phyloP scores from a whole-genome alignment of 805 yeast genomes.

The Saccharomycopsis oosterbeekiorum region DNA sequence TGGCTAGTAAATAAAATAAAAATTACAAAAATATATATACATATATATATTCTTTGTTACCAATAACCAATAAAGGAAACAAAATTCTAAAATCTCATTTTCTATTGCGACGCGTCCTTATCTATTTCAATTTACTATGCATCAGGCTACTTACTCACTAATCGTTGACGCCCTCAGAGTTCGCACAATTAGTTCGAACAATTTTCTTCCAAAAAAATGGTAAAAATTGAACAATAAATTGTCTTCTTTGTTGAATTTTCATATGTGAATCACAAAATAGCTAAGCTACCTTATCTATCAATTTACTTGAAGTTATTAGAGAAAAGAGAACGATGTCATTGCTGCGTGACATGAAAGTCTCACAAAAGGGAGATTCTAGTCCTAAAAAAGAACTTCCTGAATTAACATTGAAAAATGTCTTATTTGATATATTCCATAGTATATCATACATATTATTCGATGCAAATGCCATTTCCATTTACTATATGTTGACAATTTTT shows the following conservation, averaged over 20 bases:
- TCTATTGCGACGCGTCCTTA: neutral
- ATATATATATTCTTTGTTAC: neutral
- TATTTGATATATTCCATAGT: constrained; percentile 38
- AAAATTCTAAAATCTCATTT: too few relatives aligned
- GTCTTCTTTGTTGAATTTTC: too few relatives aligned
- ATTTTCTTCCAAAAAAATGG: too few relatives aligned
- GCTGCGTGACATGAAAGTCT: neutral
- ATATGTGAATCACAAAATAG: too few relatives aligned
- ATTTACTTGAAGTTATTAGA: neutral
- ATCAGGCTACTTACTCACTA: too few relatives aligned
- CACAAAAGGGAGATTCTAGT: neutral
- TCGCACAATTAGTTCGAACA: too few relatives aligned
- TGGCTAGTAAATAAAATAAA: neutral
- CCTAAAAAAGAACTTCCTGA: constrained; percentile 27
- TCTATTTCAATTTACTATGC: neutral
- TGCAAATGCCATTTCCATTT: constrained; percentile 36
- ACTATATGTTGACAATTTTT: constrained; percentile 39
- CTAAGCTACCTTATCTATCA: too few relatives aligned
- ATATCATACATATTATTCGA: constrained; percentile 34
- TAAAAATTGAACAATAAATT: too few relatives aligned
- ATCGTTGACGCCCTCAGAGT: too few relatives aligned
- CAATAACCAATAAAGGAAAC: neutral
- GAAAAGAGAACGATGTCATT: neutral
- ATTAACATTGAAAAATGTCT: constrained; percentile 38
- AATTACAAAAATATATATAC: neutral